Percentiles rank a stretch among this genome's conserved stretches.
Evolutionary conservation across 768 basidiomycete genomes (phyloP).

Genomic region (Mycena leptocephala): DNA sequence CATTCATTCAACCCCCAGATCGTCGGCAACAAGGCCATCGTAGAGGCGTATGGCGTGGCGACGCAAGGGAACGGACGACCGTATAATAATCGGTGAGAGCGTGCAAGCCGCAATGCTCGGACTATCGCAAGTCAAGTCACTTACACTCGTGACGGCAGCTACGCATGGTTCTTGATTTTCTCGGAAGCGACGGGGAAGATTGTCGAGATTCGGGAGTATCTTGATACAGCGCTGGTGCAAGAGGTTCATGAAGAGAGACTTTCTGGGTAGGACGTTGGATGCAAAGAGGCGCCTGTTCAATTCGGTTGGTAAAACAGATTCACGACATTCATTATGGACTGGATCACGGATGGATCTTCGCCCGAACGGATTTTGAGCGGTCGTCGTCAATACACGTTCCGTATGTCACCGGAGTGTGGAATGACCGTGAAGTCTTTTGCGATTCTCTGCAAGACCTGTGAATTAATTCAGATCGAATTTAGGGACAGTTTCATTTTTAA

Average conservation of each 20-base stretch:
- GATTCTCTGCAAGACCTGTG: no score
- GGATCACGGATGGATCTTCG: no score
- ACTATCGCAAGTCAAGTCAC: background rate
- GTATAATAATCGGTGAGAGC: conserved; percentile 13
- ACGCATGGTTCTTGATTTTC: conserved; percentile 12
- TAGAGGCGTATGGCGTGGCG: background rate
- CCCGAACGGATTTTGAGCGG: no score
- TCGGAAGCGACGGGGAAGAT: conserved; percentile 20
- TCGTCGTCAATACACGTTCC: no score
- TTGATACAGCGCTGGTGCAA: conserved; percentile 6
- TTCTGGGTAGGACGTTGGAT: no score
- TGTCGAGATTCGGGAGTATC: conserved; percentile 14
- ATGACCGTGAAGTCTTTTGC: no score
- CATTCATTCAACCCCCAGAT: background rate
- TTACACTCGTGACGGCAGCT: background rate
- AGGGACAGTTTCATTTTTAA: no score
- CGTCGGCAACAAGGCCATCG: conserved; percentile 13
- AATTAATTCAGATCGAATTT: no score
- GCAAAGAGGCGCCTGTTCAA: no score
- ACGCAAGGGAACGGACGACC: conserved; percentile 4
- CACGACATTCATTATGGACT: no score
- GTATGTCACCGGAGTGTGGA: no score
- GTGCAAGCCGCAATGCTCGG: background rate
- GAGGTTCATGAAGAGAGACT: background rate
- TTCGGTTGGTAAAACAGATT: no score